A percentile compares a stretch with the other conserved stretches of the same genome.
Conservation (phyloP, 495 filamentous ascomycete species). For the Talaromyces trachyspermus region DNA sequence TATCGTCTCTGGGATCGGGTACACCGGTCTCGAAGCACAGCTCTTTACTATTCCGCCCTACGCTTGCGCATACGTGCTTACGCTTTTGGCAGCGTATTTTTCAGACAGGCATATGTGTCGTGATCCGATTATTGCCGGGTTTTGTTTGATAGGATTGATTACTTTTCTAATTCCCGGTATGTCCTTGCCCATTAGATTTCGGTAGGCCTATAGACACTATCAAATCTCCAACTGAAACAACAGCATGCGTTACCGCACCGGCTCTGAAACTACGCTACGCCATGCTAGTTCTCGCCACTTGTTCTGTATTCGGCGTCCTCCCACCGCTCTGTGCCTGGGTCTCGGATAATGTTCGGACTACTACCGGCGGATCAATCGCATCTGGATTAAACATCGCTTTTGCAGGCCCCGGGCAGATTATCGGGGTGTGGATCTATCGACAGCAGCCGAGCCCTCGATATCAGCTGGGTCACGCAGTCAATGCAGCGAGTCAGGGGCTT, state of each 20-base stretch:
- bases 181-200: neutral
- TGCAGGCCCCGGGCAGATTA: neutral
- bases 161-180: neutral
- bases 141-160: neutral
- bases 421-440: slow-evolving; percentile 2
- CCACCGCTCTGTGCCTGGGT: neutral
- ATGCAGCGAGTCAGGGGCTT: neutral
- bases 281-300: neutral
- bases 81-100: neutral
- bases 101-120: neutral
- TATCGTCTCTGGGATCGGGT: slow-evolving; percentile 50
- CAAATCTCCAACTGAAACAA: neutral
- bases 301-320: neutral
- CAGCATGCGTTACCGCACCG: neutral
- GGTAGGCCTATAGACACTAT: neutral
- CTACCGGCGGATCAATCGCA: neutral
- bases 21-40: slow-evolving; percentile 41
- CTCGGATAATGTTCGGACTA: neutral
- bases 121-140: neutral
- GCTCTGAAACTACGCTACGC: neutral
- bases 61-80: slow-evolving; percentile 7
- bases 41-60: slow-evolving; percentile 26
- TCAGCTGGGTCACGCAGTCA: neutral
- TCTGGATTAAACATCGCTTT: neutral
- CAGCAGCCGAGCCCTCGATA: neutral